Evolutionary conservation across 2,329 filamentous ascomycete genomes (phyloP).

Genomic region (Dactylellina haptotyla): DNA sequence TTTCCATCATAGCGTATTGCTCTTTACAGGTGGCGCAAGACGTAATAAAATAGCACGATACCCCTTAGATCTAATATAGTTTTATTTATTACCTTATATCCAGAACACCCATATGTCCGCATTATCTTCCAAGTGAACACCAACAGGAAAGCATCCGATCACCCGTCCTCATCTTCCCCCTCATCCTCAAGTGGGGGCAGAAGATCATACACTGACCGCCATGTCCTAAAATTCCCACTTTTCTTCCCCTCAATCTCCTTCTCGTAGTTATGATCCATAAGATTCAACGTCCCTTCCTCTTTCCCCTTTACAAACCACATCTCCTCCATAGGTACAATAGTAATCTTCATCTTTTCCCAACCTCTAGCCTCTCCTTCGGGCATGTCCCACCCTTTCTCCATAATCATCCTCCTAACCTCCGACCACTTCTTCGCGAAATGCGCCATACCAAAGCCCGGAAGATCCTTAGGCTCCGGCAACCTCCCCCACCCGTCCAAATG

Average conservation of each 20-base stretch:
- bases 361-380: not conserved
- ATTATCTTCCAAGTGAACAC: not conserved
- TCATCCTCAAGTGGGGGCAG: not conserved
- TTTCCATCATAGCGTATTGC: too few relatives aligned
- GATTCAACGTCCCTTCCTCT: not conserved
- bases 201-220: not conserved
- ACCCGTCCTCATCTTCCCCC: not conserved
- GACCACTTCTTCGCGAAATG: not conserved
- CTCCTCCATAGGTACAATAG: constrained; percentile 3
- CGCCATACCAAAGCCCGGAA: not conserved
- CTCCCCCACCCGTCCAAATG: constrained; percentile 13
- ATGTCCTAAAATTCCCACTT: not conserved
- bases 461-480: not conserved
- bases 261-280: constrained; percentile 8
- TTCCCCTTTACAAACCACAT: constrained; percentile 15
- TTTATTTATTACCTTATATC: not conserved
- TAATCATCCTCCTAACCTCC: not conserved
- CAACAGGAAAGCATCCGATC: not conserved
- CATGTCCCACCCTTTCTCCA: not conserved
- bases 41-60: too few relatives aligned
- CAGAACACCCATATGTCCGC: not conserved
- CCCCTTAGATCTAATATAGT: too few relatives aligned
- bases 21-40: too few relatives aligned
- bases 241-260: not conserved
- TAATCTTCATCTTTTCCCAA: constrained; percentile 1